phyloP scores from a whole-genome alignment of 2,329 filamentous ascomycete genomes.

The Sporothrix sp. region DNA sequence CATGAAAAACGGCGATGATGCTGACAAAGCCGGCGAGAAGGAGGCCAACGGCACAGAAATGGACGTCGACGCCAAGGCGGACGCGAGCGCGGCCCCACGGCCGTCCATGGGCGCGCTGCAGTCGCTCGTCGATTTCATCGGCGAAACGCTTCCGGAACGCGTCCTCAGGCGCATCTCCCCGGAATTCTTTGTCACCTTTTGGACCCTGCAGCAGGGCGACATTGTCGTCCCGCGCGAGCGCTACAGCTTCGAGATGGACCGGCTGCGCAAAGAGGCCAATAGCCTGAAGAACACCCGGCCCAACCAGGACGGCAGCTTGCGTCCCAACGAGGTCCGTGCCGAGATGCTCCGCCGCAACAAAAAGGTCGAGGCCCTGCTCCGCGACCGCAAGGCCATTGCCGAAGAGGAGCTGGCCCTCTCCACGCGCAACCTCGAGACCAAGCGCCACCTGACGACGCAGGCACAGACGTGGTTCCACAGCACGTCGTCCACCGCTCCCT shows the following conservation, averaged over 20 bases:
- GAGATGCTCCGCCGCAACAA: slow-evolving; percentile 58
- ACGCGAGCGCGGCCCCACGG: slow-evolving; percentile 21
- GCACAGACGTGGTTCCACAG: slow-evolving; percentile 67
- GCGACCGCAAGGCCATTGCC: slow-evolving; percentile 59
- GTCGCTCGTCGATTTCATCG: slow-evolving; percentile 61
- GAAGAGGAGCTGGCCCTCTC: slow-evolving; percentile 64
- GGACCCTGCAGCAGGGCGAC: slow-evolving; percentile 79
- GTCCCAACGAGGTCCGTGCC: slow-evolving; percentile 55
- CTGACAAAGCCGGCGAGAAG: background rate
- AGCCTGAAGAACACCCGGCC: slow-evolving; percentile 57
- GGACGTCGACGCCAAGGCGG: slow-evolving; percentile 21
- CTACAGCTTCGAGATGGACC: slow-evolving; percentile 67
- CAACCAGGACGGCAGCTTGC: background rate
- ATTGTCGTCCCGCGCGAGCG: slow-evolving; percentile 64
- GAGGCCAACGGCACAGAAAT: slow-evolving; percentile 19
- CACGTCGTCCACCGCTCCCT: background rate
- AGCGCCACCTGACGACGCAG: slow-evolving; percentile 61
- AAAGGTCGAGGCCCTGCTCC: slow-evolving; percentile 58
- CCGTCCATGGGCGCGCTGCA: slow-evolving; percentile 52
- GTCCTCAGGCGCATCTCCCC: slow-evolving; percentile 63
- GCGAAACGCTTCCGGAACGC: slow-evolving; percentile 48
- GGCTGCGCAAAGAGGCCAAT: slow-evolving; percentile 56
- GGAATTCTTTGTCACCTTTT: slow-evolving; percentile 83
- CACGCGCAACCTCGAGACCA: slow-evolving; percentile 55
- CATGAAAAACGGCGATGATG: background rate